phyloP scores from a whole-genome alignment of 805 yeast species.

The Metschnikowia lunata region DNA sequence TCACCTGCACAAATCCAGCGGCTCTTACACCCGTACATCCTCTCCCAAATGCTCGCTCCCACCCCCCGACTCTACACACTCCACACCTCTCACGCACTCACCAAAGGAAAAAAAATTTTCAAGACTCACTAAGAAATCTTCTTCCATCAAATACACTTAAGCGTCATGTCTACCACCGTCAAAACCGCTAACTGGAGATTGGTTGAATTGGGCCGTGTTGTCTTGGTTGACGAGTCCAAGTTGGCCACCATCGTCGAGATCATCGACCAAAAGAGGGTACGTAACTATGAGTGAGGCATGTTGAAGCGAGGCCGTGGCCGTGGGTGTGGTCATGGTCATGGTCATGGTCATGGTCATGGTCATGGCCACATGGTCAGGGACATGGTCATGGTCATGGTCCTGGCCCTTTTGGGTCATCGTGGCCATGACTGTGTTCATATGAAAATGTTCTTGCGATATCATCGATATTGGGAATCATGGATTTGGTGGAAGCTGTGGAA shows the following conservation, averaged over 20 bases:
- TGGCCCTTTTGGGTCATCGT: too few relatives aligned
- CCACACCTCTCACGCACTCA: slow-evolving; percentile 13
- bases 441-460: too few relatives aligned
- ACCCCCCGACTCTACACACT: slow-evolving; percentile 9
- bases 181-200: slow-evolving; percentile 98
- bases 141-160: slow-evolving; percentile 13
- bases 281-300: slow-evolving; percentile 27
- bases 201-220: slow-evolving; percentile 99
- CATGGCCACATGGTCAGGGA: too few relatives aligned
- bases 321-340: too few relatives aligned
- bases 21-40: slow-evolving; percentile 7
- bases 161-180: slow-evolving; percentile 52
- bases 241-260: slow-evolving; percentile 97
- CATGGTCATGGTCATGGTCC: too few relatives aligned
- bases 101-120: slow-evolving; percentile 15
- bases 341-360: too few relatives aligned
- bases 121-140: slow-evolving; percentile 8
- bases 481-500: too few relatives aligned
- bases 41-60: background rate
- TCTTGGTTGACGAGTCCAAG: slow-evolving; percentile 79
- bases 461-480: too few relatives aligned
- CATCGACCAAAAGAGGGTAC: slow-evolving; percentile 98
- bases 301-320: too few relatives aligned
- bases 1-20: background rate
- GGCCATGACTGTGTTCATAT: too few relatives aligned